phyloP scores from a whole-genome alignment of 306 rosid species.

The Castanospermum australe region DNA sequence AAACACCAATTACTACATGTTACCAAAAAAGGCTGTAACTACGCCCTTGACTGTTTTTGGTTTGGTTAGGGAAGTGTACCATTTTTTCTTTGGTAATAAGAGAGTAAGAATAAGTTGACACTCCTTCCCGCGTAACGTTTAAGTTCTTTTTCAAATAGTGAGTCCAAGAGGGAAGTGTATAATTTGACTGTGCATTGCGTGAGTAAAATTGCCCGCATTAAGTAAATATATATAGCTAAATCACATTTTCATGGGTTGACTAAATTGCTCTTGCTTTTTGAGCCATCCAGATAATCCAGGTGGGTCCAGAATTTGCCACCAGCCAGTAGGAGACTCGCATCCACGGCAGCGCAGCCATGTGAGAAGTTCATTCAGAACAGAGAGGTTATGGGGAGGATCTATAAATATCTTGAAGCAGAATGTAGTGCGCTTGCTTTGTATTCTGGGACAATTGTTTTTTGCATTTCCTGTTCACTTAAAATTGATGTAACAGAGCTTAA shows the following conservation, averaged over 20 bases:
- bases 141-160: too few species aligned
- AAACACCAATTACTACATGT: too few species aligned
- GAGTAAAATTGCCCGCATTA: not conserved
- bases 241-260: not conserved
- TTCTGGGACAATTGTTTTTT: too few species aligned
- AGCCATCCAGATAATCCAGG: constrained; percentile 49
- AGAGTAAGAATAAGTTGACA: too few species aligned
- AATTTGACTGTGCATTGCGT: not conserved
- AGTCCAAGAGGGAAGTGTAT: too few species aligned
- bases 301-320: constrained; percentile 60
- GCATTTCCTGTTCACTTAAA: too few species aligned
- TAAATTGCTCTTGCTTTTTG: not conserved
- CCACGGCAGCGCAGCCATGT: constrained; percentile 68
- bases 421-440: constrained; percentile 44
- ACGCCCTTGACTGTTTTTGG: too few species aligned
- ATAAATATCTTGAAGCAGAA: constrained; percentile 77
- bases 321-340: constrained; percentile 67
- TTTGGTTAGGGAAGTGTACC: too few species aligned
- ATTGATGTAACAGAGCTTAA: too few species aligned
- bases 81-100: too few species aligned
- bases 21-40: too few species aligned
- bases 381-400: constrained; percentile 81
- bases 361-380: constrained; percentile 66
- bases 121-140: too few species aligned
- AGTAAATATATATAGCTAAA: not conserved